Evolutionary conservation across 169 alveolate species (phyloP).

Genomic region (Cryptosporidium andersoni): DNA sequence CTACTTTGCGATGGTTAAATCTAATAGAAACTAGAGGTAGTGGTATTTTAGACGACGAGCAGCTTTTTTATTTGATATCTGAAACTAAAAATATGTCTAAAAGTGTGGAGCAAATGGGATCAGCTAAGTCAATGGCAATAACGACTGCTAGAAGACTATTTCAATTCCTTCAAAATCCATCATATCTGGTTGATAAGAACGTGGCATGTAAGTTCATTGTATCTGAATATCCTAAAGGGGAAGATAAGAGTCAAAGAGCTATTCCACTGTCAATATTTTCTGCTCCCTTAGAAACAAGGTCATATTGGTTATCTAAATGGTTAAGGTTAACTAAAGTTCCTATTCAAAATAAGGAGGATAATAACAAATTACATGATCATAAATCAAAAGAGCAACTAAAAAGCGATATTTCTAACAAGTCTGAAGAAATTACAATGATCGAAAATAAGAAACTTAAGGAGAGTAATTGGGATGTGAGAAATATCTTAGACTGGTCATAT

Average conservation of each 20-base stretch:
- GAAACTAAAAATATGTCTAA: conserved; percentile 90
- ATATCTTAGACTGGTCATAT: conserved; percentile 96
- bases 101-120: conserved; percentile 90
- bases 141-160: conserved; percentile 94
- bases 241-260: conserved; percentile 95
- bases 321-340: conserved; percentile 83
- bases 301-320: conserved; percentile 82
- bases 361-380: too few relatives aligned
- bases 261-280: conserved; percentile 92
- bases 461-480: conserved; percentile 82
- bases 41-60: conserved; percentile 88
- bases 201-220: conserved; percentile 89
- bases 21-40: conserved; percentile 89
- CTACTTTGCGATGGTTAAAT: conserved; percentile 91
- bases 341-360: conserved; percentile 56
- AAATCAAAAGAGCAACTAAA: not conserved
- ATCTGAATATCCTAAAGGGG: conserved; percentile 91
- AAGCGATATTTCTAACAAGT: conserved; percentile 20
- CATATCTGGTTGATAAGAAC: conserved; percentile 82
- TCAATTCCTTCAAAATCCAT: conserved; percentile 88
- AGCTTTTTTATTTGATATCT: conserved; percentile 91
- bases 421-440: not conserved
- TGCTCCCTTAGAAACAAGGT: conserved; percentile 81
- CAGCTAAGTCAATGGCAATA: conserved; percentile 90
- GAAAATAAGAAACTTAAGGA: not conserved